Conservation (phyloP, 73 alveolate species). For the Uronychia setigera region DNA sequence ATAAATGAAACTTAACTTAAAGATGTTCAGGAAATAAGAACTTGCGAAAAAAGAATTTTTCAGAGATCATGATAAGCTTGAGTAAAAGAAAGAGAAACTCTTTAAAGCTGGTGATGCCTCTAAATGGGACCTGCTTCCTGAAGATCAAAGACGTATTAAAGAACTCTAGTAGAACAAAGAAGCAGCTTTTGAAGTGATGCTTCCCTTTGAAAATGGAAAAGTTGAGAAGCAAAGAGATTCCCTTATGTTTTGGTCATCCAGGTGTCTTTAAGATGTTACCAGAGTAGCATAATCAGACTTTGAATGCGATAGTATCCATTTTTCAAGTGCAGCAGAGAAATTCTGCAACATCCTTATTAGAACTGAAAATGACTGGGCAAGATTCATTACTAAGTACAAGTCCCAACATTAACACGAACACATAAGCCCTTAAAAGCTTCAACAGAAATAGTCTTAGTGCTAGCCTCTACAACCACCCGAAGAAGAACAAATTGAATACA, state of each 20-base stretch:
- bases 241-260: slow-evolving; percentile 6
- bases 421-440: no score
- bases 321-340: no score
- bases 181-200: slow-evolving; percentile 59
- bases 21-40: slow-evolving; percentile 6
- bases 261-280: slow-evolving; percentile 8
- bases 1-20: no score
- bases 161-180: slow-evolving; percentile 36
- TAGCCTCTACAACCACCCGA: no score
- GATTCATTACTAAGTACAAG: no score
- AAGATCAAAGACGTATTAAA: slow-evolving; percentile 20
- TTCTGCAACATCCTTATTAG: no score
- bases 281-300: no score
- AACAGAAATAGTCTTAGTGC: no score
- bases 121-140: slow-evolving; percentile 55
- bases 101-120: slow-evolving; percentile 22
- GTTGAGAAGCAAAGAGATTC: slow-evolving; percentile 21
- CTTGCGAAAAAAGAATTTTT: not conserved
- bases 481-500: no score
- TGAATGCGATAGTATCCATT: no score
- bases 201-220: slow-evolving; percentile 34
- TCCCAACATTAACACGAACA: no score
- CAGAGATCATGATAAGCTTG: slow-evolving; percentile 3
- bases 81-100: slow-evolving; percentile 50
- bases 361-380: no score